A percentile compares a stretch with the other conserved stretches of the same genome.
phyloP scores from a whole-genome alignment of 768 basidiomycete genomes.

The Tephrocybe sp. region DNA sequence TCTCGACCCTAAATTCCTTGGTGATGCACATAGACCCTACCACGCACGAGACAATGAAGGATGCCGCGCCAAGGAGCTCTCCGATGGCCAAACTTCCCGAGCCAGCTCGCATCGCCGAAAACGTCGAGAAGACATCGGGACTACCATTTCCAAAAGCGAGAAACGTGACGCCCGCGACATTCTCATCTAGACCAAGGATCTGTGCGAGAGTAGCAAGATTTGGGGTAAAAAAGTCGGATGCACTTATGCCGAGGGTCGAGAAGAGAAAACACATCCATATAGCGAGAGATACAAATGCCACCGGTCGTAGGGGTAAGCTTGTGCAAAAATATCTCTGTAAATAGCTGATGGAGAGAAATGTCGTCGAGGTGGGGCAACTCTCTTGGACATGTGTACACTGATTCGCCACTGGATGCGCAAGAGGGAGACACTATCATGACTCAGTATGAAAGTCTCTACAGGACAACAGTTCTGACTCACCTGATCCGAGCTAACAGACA shows the following conservation, averaged over 20 bases:
- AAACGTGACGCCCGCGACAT: conserved; percentile 95
- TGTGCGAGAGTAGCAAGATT: conserved; percentile 91
- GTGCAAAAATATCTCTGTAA: conserved; percentile 73
- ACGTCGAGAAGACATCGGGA: conserved; percentile 95
- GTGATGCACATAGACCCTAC: conserved; percentile 98
- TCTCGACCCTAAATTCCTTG: conserved; percentile 86
- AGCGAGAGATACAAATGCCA: conserved; percentile 62
- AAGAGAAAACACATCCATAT: conserved; percentile 91
- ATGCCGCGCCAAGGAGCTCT: conserved; percentile 91
- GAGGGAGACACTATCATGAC: conserved; percentile 60
- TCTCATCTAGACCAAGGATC: conserved; percentile 85
- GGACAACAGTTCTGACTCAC: conserved; percentile 16
- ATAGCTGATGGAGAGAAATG: conserved; percentile 72
- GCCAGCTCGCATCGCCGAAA: conserved; percentile 83
- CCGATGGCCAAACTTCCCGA: conserved; percentile 93
- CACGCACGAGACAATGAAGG: conserved; percentile 95
- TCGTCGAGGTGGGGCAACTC: conserved; percentile 56
- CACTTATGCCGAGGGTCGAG: conserved; percentile 92
- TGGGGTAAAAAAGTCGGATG: conserved; percentile 97
- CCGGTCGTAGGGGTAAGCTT: conserved; percentile 49
- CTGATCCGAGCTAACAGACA: conserved; percentile 24
- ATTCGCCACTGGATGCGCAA: conserved; percentile 45
- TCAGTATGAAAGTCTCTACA: not conserved
- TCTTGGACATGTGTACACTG: conserved; percentile 69
- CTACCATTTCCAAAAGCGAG: conserved; percentile 97